Conservation (phyloP, 495 filamentous ascomycete genomes). For the Xylaria castorea region DNA sequence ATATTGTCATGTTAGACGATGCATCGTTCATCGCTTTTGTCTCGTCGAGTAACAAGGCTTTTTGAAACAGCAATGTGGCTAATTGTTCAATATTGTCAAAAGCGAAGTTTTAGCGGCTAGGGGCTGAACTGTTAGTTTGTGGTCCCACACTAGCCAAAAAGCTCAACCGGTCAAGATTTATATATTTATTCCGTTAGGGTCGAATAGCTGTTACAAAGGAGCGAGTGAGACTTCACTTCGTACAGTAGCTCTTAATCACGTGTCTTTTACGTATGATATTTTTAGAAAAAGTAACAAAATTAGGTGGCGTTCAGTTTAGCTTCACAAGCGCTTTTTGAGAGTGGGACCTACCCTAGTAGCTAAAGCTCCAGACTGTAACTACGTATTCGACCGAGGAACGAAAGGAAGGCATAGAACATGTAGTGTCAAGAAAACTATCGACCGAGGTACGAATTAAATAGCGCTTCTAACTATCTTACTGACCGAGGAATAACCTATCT, state of each 20-base stretch:
- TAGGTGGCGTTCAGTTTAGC: not conserved
- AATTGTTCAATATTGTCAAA: not conserved
- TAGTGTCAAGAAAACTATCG: not conserved
- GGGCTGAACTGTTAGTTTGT: too few relatives aligned
- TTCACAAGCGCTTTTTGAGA: not conserved
- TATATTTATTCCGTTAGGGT: not conserved
- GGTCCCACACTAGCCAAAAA: too few relatives aligned
- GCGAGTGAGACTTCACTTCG: not conserved
- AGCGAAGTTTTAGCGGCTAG: not conserved
- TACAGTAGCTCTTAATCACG: not conserved
- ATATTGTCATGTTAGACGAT: not conserved
- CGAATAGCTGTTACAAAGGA: not conserved
- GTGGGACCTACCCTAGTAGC: not conserved
- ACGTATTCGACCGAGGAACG: not conserved
- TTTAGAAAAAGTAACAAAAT: not conserved
- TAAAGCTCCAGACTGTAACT: not conserved
- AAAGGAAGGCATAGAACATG: not conserved
- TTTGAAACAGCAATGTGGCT: not conserved
- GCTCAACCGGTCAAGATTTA: too few relatives aligned
- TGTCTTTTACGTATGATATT: not conserved
- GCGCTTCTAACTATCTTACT: not conserved
- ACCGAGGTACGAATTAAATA: not conserved
- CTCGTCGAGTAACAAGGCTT: not conserved
- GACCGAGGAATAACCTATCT: not conserved
- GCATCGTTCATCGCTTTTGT: not conserved